These are phyloP conservation scores for Amaranthus palmeri DNA, from an alignment of 148 eudicot species.

Conservation along the genomic window DNA sequence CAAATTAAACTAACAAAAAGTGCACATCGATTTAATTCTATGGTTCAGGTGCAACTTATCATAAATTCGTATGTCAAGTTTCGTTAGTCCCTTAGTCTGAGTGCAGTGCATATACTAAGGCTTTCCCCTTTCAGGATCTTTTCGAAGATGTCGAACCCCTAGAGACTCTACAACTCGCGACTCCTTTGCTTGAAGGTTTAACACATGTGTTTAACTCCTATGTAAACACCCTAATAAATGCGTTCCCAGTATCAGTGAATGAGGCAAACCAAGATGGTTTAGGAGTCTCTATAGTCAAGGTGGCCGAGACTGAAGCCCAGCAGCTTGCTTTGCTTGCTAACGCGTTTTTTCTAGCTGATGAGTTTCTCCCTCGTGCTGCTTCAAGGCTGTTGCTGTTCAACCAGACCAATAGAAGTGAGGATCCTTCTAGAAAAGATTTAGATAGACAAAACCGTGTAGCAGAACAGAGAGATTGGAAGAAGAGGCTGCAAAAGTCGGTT, in stretches of 20 bases:
- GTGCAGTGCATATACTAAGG: neutral
- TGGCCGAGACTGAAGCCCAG: constrained; percentile 78
- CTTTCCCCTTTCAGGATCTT: constrained; percentile 44
- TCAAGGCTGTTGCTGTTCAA: constrained; percentile 36
- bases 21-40: constrained; percentile 68
- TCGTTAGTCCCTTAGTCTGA: neutral
- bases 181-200: constrained; percentile 64
- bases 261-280: constrained; percentile 66
- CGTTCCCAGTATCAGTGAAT: constrained; percentile 63
- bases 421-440: constrained; percentile 34
- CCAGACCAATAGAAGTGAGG: constrained; percentile 36
- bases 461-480: constrained; percentile 82
- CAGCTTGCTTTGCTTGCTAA: constrained; percentile 74
- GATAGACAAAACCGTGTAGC: constrained; percentile 52
- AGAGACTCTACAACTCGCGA: constrained; percentile 49
- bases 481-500: constrained; percentile 58
- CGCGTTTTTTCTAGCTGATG: constrained; percentile 71
- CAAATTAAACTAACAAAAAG: constrained; percentile 74
- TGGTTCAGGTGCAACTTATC: constrained; percentile 60
- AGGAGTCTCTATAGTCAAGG: constrained; percentile 50
- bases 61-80: neutral
- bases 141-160: constrained; percentile 76
- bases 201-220: constrained; percentile 61
- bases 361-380: constrained; percentile 72
- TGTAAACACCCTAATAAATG: constrained; percentile 52